phyloP scores from a whole-genome alignment of 495 filamentous ascomycete species.

The Neurospora tetrasperma region DNA sequence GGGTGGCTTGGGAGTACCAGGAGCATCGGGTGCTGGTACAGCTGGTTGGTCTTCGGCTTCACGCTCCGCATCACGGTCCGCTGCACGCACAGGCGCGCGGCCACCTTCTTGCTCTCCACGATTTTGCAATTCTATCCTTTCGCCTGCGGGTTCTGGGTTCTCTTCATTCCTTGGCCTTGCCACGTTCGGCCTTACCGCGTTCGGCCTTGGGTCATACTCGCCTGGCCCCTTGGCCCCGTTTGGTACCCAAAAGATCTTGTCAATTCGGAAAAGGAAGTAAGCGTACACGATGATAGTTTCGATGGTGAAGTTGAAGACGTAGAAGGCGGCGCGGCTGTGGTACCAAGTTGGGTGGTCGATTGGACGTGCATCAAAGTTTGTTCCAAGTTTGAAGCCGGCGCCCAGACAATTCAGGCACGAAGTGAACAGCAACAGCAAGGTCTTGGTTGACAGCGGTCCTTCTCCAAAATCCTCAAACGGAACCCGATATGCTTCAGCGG shows the following conservation, averaged over 20 bases:
- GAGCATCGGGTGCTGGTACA: not conserved
- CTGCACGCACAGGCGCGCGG: not conserved
- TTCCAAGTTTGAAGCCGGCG: constrained; percentile 55
- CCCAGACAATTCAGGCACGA: constrained; percentile 52
- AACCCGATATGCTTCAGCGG: constrained; percentile 15
- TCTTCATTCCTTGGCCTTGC: not conserved
- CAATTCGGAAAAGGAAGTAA: constrained; percentile 55
- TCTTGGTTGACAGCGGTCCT: constrained; percentile 53
- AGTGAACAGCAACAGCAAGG: constrained; percentile 45
- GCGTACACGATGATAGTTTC: constrained; percentile 59
- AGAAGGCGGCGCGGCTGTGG: constrained; percentile 60
- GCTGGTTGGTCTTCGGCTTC: not conserved
- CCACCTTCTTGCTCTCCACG: not conserved
- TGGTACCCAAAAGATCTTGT: constrained; percentile 62
- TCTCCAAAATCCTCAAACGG: constrained; percentile 56
- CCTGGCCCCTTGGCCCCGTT: constrained; percentile 30
- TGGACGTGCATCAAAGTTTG: constrained; percentile 45
- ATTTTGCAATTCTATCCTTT: not conserved
- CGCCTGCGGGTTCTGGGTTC: not conserved
- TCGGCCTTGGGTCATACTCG: constrained; percentile 18
- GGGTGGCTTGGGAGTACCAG: not conserved
- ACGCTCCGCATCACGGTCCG: not conserved
- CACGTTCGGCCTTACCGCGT: not conserved
- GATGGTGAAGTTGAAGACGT: constrained; percentile 63
- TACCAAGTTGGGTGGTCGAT: constrained; percentile 53